Base-by-base conservation (phyloP, 257 asterid species). In the Solanum habrochaites region DNA sequence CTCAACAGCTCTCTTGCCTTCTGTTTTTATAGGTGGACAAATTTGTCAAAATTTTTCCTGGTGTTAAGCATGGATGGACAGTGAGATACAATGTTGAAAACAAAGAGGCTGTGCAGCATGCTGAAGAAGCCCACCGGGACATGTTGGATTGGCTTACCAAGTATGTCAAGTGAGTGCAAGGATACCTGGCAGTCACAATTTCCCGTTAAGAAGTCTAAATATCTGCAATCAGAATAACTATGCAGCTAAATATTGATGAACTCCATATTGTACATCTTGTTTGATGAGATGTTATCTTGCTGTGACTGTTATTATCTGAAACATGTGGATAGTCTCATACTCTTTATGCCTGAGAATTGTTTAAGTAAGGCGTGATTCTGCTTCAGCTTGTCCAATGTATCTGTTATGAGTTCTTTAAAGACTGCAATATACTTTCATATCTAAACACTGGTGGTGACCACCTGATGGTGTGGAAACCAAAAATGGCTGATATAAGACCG, bases 31-130 rank as follows among this genome's bases (percentile, higher is more conserved):
- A 92, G 95, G 92, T 93, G 74, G 90, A 86, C 18, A 86, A 87
- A 90, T 89, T 90, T 66, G 91, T 90, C 90, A 92, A 94, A 88
- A 88, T 89, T 62, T 94, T 90, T 86, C 92, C 91, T 7, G 91
- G 93, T 12, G 92, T 88, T 25, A 78, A 86, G 8, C 97, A 94
- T 39, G 97, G 95, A 32, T 92, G 96, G 96, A 90, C 93, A 0
- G 87, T 90, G 86, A 90, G 95, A 90, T 93, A 94, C 90, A 87
- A 92, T 23, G 70, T 12, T 58, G 91, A 89, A 31, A 91, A 92
- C 20, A 11, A 87, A 80, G 86, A 88, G 69, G 95, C 88, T 45
- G 94, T 91, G 85, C 90, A 88, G 86, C 78, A 88, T 83, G 94
- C 95, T 31, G 93, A 93, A 87, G 94, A 94, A 88, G 91, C 96